Evolutionary conservation across 2,329 filamentous ascomycete genomes (phyloP).

Genomic region (Aaosphaeria arxii): DNA sequence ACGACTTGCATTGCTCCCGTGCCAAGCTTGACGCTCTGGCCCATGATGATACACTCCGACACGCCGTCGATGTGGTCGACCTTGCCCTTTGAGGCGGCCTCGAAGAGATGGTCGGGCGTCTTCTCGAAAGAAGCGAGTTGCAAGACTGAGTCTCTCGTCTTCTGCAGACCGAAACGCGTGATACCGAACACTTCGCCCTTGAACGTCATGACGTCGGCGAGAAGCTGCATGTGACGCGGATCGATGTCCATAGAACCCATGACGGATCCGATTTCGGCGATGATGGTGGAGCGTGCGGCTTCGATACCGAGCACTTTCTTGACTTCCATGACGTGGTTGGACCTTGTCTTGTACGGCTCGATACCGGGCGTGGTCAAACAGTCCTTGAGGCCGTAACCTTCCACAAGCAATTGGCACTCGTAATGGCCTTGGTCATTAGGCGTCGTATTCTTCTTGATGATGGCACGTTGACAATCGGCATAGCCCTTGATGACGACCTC

Average conservation of each 20-base stretch:
- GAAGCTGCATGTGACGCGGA: slow-evolving; percentile 93
- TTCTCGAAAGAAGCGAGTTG: slow-evolving; percentile 97
- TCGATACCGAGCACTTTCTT: slow-evolving; percentile 89
- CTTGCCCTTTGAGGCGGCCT: slow-evolving; percentile 89
- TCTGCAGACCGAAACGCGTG: slow-evolving; percentile 90
- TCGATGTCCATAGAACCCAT: slow-evolving; percentile 97
- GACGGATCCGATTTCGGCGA: slow-evolving; percentile 80
- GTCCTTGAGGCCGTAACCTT: slow-evolving; percentile 84
- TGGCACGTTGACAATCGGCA: slow-evolving; percentile 77
- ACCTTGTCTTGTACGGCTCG: slow-evolving; percentile 68
- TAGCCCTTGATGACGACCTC: slow-evolving; percentile 87
- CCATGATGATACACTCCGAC: slow-evolving; percentile 96
- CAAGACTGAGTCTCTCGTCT: slow-evolving; percentile 92
- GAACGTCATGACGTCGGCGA: slow-evolving; percentile 98
- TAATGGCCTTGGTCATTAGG: slow-evolving; percentile 63
- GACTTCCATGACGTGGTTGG: slow-evolving; percentile 90
- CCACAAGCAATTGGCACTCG: slow-evolving; percentile 65
- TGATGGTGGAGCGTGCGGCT: slow-evolving; percentile 85
- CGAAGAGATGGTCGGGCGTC: slow-evolving; percentile 95
- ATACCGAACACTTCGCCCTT: slow-evolving; percentile 97
- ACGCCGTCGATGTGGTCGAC: slow-evolving; percentile 90
- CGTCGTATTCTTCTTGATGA: slow-evolving; percentile 77
- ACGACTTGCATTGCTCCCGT: slow-evolving; percentile 93
- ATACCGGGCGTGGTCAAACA: slow-evolving; percentile 96
- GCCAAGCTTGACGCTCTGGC: slow-evolving; percentile 86